Percentiles rank a stretch among this genome's conserved stretches.
Conservation (phyloP, 176 grass and related monocot species). For the Rhynchospora pubera region DNA sequence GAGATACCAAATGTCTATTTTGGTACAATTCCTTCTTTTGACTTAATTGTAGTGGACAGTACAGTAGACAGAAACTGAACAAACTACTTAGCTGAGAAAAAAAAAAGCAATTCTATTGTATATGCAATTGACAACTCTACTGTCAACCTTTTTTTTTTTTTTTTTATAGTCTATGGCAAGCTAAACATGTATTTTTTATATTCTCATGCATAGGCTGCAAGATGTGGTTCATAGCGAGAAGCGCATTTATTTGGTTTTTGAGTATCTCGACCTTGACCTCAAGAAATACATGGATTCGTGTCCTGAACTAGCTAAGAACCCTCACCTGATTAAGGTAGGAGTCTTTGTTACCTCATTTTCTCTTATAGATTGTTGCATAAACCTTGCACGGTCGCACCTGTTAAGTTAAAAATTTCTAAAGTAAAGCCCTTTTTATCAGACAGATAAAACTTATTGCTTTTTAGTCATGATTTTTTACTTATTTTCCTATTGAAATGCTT, state of each 20-base stretch:
- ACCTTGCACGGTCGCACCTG: not conserved
- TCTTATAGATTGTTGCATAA: not conserved
- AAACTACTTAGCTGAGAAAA: not conserved
- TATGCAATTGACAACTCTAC: not conserved
- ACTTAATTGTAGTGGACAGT: not conserved
- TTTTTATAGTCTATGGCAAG: not conserved
- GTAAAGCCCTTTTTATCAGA: not conserved
- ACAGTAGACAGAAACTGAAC: not conserved
- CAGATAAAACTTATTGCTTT: not conserved
- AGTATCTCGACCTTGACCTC: slow-evolving; percentile 86
- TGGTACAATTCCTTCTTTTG: not conserved
- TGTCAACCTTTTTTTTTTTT: not conserved
- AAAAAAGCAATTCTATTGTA: not conserved
- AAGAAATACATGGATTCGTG: slow-evolving; percentile 95
- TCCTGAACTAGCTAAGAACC: slow-evolving; percentile 77
- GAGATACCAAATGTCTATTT: not conserved
- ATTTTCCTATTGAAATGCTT: slow-evolving; percentile 1
- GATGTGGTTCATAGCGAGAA: slow-evolving; percentile 94
- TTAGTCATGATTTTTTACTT: not conserved
- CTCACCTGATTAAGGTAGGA: slow-evolving; percentile 69
- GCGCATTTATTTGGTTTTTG: slow-evolving; percentile 83
- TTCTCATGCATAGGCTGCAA: slow-evolving; percentile 51
- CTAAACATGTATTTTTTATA: not conserved
- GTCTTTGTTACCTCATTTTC: not conserved
- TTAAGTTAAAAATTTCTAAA: not conserved